A percentile compares a stretch with the other conserved stretches of the same genome.
Conservation (phyloP, 495 filamentous ascomycete genomes). For the Penicillium egyptiacum region DNA sequence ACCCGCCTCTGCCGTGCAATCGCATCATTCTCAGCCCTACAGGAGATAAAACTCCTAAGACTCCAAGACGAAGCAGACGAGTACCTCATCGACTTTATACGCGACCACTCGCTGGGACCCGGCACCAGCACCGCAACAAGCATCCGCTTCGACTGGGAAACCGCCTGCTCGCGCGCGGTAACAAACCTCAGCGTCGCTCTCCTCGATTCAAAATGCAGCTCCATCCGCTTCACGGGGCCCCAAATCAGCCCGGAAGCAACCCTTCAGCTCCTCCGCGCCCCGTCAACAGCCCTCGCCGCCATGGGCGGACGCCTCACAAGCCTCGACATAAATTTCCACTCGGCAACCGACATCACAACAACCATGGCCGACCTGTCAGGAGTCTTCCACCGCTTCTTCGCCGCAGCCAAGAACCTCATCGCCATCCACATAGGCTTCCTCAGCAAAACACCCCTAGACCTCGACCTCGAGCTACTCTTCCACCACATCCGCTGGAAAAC, state of each 20-base stretch:
- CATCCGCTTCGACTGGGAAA: constrained; percentile 57
- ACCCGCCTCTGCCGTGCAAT: constrained; percentile 55
- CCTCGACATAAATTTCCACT: constrained; percentile 60
- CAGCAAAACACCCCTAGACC: constrained; percentile 52
- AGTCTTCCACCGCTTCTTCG: constrained; percentile 57
- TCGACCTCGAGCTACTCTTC: constrained; percentile 61
- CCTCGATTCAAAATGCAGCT: constrained; percentile 53
- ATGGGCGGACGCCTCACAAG: constrained; percentile 58
- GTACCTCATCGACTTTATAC: constrained; percentile 45
- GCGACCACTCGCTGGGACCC: constrained; percentile 19
- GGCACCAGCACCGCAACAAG: constrained; percentile 12
- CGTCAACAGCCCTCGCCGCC: constrained; percentile 47
- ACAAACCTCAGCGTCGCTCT: constrained; percentile 59
- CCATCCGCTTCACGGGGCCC: constrained; percentile 60
- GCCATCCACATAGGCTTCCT: constrained; percentile 69
- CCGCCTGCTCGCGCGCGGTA: constrained; percentile 62
- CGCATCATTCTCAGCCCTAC: constrained; percentile 56
- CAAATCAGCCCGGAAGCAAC: constrained; percentile 64
- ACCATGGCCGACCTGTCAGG: constrained; percentile 55
- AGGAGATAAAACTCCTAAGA: constrained; percentile 65
- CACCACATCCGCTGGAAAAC: constrained; percentile 61
- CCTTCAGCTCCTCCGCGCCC: constrained; percentile 47
- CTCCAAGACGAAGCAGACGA: constrained; percentile 61
- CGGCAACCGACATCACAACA: constrained; percentile 52
- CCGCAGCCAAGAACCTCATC: constrained; percentile 57